Evolutionary conservation across 1,139 yeast genomes (phyloP), one percentile per base, ranked within the genome.

Genomic region (Candida sp.): DNA sequence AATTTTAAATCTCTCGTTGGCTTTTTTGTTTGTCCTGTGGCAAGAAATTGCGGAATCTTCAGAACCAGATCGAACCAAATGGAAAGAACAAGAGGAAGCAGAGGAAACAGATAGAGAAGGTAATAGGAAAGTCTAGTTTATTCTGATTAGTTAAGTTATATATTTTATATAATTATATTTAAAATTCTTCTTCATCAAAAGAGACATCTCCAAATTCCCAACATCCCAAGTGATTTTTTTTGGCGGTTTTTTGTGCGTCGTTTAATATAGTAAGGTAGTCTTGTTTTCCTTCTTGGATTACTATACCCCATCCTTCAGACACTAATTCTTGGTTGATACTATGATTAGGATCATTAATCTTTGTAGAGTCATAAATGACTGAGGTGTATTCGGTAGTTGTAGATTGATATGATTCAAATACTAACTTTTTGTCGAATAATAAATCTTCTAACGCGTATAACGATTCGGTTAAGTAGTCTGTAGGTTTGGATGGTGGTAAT

Each of bases 201-300:
- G 84, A 74, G 41, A 85, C 79, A 57, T 86, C 93, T 42, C 95
- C 95, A 54, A 81, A 84, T 62, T 84, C 84, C 95, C 95, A 87
- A 56, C 89, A 84, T 8, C 95, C 95, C 35, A 68, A 60, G 48
- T 81, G 85, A 35, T 61, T 65, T 7, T 63, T 48, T 58, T 74
- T 80, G 29, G 93, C 93, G 15, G 51, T 45, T 33, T 55, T 51
- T 58, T 81, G 82, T 8, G 65, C 71, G 35, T 57, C 54, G 46
- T 74, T 57, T 39, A 84, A 60, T 36, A 64, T 74, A 22, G 61
- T 59, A 47, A 71, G 70, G 40, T 67, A 63, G 33, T 62, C 64
- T 42, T 64, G 64, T 43, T 70, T 66, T 7, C 68, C 55, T 4
- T 62, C 62, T 38, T 60, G 60, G 47, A 69, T 64, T 45, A 77